Evolutionary conservation across 768 basidiomycete genomes (phyloP).

Genomic region (Solioccasus polychromus): DNA sequence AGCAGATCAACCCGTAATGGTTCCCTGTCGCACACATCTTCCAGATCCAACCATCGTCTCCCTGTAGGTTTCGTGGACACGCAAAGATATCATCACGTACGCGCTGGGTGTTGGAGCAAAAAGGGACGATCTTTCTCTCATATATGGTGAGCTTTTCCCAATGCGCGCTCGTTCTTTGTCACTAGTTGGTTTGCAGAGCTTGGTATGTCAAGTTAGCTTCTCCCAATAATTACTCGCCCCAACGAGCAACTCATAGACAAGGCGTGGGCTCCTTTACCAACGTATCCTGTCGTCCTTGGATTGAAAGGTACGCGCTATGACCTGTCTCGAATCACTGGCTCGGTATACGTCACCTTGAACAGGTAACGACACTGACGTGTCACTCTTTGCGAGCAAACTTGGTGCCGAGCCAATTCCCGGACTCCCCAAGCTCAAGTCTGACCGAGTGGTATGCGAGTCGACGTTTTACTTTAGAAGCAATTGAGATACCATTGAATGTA

Average conservation of each 20-base stretch:
- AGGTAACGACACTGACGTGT: slow-evolving; percentile 64
- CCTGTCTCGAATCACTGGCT: background rate
- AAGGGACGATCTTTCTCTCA: slow-evolving; percentile 61
- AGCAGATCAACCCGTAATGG: slow-evolving; percentile 52
- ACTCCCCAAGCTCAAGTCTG: slow-evolving; percentile 68
- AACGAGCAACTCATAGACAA: slow-evolving; percentile 41
- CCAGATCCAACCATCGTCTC: background rate
- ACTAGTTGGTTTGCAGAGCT: slow-evolving; percentile 40
- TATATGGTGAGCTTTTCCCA: slow-evolving; percentile 55
- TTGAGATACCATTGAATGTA: slow-evolving; percentile 23
- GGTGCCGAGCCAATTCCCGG: slow-evolving; percentile 49
- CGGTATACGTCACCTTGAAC: background rate
- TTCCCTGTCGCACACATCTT: background rate
- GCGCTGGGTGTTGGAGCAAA: slow-evolving; percentile 82
- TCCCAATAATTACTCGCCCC: background rate
- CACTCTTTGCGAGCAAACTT: slow-evolving; percentile 56
- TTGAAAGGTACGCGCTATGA: slow-evolving; percentile 52
- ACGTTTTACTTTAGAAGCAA: background rate
- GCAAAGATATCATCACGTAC: slow-evolving; percentile 77
- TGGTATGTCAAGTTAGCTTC: slow-evolving; percentile 31
- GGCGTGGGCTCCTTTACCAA: slow-evolving; percentile 75
- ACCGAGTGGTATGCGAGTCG: slow-evolving; percentile 53
- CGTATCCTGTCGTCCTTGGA: slow-evolving; percentile 76
- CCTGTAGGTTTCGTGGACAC: slow-evolving; percentile 80
- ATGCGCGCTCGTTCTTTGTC: background rate